These are phyloP conservation scores for Pythium graminicola DNA, from an alignment of 352 stramenopile genomes.

Conservation along the genomic window DNA sequence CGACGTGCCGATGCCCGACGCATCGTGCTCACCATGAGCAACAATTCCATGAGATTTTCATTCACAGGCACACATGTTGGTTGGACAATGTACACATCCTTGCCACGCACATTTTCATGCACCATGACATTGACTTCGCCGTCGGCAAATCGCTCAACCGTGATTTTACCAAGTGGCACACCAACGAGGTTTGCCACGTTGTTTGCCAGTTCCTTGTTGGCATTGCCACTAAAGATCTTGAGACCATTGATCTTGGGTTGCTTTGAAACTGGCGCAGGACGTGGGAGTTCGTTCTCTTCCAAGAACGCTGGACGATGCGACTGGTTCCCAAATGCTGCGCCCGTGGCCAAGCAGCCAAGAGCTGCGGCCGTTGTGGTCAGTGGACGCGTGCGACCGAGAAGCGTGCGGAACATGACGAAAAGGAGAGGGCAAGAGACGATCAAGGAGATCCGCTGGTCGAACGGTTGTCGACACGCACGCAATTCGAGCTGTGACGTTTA, in stretches of 20 bases:
- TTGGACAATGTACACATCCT: constrained; percentile 99
- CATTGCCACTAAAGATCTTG: constrained; percentile 98
- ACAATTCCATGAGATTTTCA: constrained; percentile 99
- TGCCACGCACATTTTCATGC: constrained; percentile 99
- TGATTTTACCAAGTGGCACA: constrained; percentile 97
- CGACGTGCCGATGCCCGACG: constrained; percentile 95
- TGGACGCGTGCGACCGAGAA: constrained; percentile 46
- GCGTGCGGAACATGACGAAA: constrained; percentile 56
- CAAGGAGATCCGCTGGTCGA: constrained; percentile 13
- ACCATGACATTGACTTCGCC: constrained; percentile 99
- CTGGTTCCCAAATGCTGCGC: constrained; percentile 38
- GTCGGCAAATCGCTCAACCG: constrained; percentile 97
- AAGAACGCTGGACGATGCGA: constrained; percentile 30
- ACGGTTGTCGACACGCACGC: constrained; percentile 1
- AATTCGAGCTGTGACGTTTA: constrained; percentile 4
- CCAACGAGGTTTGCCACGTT: constrained; percentile 97
- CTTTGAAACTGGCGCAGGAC: constrained; percentile 61
- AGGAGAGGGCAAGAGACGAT: background rate
- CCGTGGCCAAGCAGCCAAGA: constrained; percentile 38
- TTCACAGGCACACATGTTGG: constrained; percentile 98
- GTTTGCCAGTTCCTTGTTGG: constrained; percentile 94
- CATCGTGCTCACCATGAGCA: constrained; percentile 97
- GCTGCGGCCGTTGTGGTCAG: constrained; percentile 44
- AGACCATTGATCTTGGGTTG: constrained; percentile 88
- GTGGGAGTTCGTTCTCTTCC: constrained; percentile 45